A percentile compares a stretch with the other conserved stretches of the same genome.
phyloP scores from a whole-genome alignment of 371 early-diverging fungal species.

The Syncephalastrum monosporum region DNA sequence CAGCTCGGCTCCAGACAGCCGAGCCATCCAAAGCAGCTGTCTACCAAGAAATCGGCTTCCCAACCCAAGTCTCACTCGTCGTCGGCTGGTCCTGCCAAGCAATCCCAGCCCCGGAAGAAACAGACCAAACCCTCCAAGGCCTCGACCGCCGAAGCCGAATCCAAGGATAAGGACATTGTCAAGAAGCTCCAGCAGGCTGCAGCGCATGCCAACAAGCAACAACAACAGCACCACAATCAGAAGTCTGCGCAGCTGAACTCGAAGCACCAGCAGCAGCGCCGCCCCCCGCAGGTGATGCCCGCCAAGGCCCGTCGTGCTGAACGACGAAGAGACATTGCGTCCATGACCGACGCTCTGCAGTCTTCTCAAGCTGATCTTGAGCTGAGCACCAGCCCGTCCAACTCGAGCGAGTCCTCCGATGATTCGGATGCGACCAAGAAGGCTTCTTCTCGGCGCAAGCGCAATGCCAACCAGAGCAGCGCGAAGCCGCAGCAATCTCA shows the following conservation, averaged over 20 bases:
- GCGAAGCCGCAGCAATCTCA: slow-evolving; percentile 3
- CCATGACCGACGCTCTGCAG: slow-evolving; percentile 16
- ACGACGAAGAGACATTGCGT: slow-evolving; percentile 14
- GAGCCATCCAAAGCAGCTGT: not conserved
- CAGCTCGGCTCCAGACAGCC: not conserved
- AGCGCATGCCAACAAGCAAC: slow-evolving; percentile 7
- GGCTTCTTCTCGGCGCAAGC: slow-evolving; percentile 4
- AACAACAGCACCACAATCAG: slow-evolving; percentile 7
- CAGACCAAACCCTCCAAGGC: slow-evolving; percentile 5
- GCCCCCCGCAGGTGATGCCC: slow-evolving; percentile 7
- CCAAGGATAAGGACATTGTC: slow-evolving; percentile 6
- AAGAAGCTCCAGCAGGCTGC: not conserved
- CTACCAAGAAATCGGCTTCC: slow-evolving; percentile 1
- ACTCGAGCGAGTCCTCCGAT: slow-evolving; percentile 7
- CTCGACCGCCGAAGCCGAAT: not conserved
- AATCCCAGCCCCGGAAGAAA: slow-evolving; percentile 15
- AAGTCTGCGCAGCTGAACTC: slow-evolving; percentile 2
- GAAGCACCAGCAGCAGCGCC: slow-evolving; percentile 4
- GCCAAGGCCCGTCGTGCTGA: slow-evolving; percentile 19
- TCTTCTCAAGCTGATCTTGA: slow-evolving; percentile 9
- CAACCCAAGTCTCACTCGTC: slow-evolving; percentile 9
- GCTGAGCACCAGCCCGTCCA: not conserved
- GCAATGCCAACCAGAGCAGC: not conserved
- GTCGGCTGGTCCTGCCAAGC: slow-evolving; percentile 26
- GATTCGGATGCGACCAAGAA: slow-evolving; percentile 13